Base-by-base conservation (phyloP, 2,329 filamentous ascomycete genomes). In the Arachnopeziza araneosa region DNA sequence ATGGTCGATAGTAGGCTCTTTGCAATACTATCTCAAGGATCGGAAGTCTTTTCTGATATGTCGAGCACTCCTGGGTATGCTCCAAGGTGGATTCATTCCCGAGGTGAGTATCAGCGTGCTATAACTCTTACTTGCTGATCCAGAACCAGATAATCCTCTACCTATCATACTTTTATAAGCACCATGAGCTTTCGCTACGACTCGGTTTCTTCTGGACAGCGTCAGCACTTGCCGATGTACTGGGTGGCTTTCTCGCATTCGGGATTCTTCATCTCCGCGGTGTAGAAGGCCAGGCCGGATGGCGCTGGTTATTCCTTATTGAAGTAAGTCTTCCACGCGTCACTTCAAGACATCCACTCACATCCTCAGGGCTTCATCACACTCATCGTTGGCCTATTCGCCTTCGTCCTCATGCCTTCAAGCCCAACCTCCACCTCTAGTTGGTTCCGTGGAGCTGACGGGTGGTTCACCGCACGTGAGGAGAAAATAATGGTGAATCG, bases 401-500 rank as follows among this genome's bases (percentile, higher is more conserved):
- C 66, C 9, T 64, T 52, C 6, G 55, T 67, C 17, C 58, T 69
- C n/a, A 67, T 70, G 63, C 65, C 67, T 8, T 60, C 65, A 26
- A 61, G 60, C 24, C 66, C 66, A 23, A 68, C 66, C 17, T 62
- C 63, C 12, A 67, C 64, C 0, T 76, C 75, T 50, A 80, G 76
- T 52, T 83, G 81, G 80, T 83, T 82, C 66, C 78, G 83, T 12
- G 82, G 81, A 14, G 79, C 84, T 63, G 64, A 81, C 55, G 85
- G 84, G 0, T 87, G 83, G 81, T 88, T 87, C 70, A 80, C 68
- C 2, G 81, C 85, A 50, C 78, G 78, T 1, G 84, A 87, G 59
- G 83, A 87, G 66, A 75, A 76, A 57, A 87, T 87, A 64, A 79
- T 87, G 63, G 83, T 87, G 22, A 87, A 86, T 65, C 75, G 83